These are phyloP conservation scores for Wickerhamiella parazyma DNA, from an alignment of 805 yeast species.

Conservation along the genomic window DNA sequence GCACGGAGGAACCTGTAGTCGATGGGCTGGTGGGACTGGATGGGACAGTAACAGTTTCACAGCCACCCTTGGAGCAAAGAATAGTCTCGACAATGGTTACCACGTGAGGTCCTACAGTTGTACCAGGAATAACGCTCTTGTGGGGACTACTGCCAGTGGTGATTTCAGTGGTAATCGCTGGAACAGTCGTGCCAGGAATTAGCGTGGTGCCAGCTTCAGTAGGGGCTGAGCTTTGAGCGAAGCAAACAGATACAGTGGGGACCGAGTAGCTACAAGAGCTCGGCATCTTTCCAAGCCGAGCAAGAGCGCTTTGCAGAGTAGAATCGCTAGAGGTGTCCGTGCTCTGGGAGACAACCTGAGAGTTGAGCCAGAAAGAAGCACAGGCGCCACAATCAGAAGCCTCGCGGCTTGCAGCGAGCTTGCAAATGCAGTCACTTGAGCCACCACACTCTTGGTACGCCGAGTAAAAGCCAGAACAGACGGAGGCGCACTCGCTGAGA, in stretches of 20 bases:
- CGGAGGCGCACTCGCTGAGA: background rate
- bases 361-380: background rate
- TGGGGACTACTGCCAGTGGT: background rate
- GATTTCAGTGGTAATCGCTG: background rate
- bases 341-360: background rate
- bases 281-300: background rate
- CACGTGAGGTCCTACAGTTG: constrained; percentile 5
- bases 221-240: background rate
- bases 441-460: background rate
- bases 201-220: background rate
- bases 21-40: background rate
- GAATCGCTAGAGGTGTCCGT: background rate
- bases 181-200: constrained; percentile 2
- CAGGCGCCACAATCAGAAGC: background rate
- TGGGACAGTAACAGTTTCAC: background rate
- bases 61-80: background rate
- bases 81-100: constrained; percentile 5
- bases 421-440: background rate
- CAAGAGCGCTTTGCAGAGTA: background rate
- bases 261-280: background rate
- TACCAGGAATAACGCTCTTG: background rate
- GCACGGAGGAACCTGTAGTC: background rate
- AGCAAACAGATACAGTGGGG: background rate
- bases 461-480: background rate
- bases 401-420: background rate